Base-by-base conservation (phyloP, 805 yeast genomes). In the Saccharomyces jurei region DNA sequence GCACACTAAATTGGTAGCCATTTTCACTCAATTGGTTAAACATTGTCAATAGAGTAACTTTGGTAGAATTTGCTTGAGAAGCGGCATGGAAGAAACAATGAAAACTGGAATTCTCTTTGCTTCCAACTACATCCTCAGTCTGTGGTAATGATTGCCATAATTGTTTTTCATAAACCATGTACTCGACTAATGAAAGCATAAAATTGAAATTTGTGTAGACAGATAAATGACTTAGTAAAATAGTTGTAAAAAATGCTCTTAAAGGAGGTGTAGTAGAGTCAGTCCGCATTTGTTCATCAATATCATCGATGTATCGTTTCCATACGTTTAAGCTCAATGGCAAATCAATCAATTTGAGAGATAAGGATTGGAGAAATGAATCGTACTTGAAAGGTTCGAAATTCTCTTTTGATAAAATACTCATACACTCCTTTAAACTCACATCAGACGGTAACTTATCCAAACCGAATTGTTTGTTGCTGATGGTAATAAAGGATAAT, bases 61-160 rank as follows among this genome's bases (percentile, higher is more conserved):
- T 53, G 21, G 64, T 44, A 2, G 63, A 54, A 14, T 54, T 49
- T 8, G 57, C 54, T 29, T 46, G 54, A 14, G 60, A 55, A 21
- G 56, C 51, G 11, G 61, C 55, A 28, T 55, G 52, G 47, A 61
- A 48, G 30, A 61, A 36, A 8, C 52, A 36, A 48, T 60, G 64
- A 49, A 61, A 58, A 8, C 57, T 58, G 3, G 58, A 52, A 31
- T 51, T 41, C 6, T 50, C 30, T 30, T 48, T 41, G 44, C 44
- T 41, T 10, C 54, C 55, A n/a, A 26, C 49, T 25, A 61, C n/a
- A 17, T 44, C 44, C 6, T 50, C 52, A 13, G 62, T 48, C 48
- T 56, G 46, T 26, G 56, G 25, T 10, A 61, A 56, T 9, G 46
- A 49, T 32, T 54, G 48, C 21, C 53, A 22, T 31, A 32, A 47